Evolutionary conservation across 352 stramenopile genomes (phyloP).

Genomic region (Globisporangium apiculatum): DNA sequence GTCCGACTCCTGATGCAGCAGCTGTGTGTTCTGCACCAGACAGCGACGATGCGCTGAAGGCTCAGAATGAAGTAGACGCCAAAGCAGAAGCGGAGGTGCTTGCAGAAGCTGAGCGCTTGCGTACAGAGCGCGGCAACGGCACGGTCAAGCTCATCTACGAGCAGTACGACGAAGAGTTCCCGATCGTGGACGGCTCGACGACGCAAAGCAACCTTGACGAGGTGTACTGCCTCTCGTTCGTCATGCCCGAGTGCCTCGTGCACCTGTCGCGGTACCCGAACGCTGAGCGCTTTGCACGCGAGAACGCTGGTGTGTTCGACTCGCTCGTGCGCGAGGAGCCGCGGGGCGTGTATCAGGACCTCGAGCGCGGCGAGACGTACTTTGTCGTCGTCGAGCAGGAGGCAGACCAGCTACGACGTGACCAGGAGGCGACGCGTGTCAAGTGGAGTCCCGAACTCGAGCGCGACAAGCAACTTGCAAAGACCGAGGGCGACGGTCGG

Average conservation of each 20-base stretch:
- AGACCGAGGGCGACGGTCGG: constrained; percentile 44
- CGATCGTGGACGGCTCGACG: constrained; percentile 67
- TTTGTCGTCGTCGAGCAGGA: constrained; percentile 83
- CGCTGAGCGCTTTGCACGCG: constrained; percentile 41
- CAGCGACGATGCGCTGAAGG: not conserved
- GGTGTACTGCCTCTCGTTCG: constrained; percentile 83
- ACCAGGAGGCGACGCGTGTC: constrained; percentile 56
- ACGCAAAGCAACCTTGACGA: constrained; percentile 76
- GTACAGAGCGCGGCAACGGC: constrained; percentile 48
- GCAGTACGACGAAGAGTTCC: constrained; percentile 82
- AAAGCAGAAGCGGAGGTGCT: not conserved
- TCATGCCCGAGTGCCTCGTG: constrained; percentile 84
- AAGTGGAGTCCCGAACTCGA: constrained; percentile 33
- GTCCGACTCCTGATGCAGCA: not conserved
- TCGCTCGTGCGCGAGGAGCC: constrained; percentile 66
- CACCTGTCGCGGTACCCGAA: constrained; percentile 52
- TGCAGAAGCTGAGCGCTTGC: constrained; percentile 23
- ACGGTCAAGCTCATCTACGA: constrained; percentile 81
- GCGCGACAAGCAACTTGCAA: constrained; percentile 22
- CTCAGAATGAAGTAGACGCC: not conserved
- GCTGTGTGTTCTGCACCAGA: not conserved
- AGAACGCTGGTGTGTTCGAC: constrained; percentile 43
- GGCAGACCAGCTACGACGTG: constrained; percentile 50
- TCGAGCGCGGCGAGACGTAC: constrained; percentile 64
- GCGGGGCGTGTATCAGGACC: constrained; percentile 53